These are phyloP conservation scores for Ceratocystis huliohia DNA, from an alignment of 2,329 filamentous ascomycete genomes.

Conservation along the genomic window DNA sequence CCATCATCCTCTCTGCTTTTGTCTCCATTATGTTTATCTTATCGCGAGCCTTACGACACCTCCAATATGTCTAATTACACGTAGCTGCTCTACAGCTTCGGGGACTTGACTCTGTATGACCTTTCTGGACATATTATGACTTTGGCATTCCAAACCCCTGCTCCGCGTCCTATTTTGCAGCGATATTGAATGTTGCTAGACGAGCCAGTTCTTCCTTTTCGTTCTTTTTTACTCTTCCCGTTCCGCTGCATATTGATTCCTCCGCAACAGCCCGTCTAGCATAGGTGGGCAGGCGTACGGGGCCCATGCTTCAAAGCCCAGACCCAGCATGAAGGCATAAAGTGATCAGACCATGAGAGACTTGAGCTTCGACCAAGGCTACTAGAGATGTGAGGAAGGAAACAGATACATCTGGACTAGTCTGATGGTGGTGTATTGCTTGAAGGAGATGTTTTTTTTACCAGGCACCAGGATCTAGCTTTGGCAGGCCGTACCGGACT, in stretches of 20 bases:
- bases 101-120: no score
- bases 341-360: constrained; percentile 7
- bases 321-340: constrained; percentile 1
- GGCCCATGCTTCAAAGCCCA: constrained; percentile 6
- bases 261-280: background rate
- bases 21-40: no score
- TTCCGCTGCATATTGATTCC: background rate
- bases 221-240: background rate
- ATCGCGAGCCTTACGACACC: no score
- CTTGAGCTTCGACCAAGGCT: constrained; percentile 1
- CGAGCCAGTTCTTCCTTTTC: background rate
- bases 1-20: no score
- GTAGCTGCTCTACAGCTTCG: no score
- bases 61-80: no score
- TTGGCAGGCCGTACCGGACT: background rate
- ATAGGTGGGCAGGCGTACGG: background rate
- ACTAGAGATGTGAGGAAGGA: background rate
- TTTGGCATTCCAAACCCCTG: background rate
- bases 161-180: background rate
- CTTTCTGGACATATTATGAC: no score
- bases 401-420: background rate
- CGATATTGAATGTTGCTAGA: background rate
- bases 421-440: background rate
- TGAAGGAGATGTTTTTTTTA: background rate
- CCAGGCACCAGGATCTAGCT: background rate